Percentiles rank a stretch among this genome's conserved stretches.
phyloP scores from a whole-genome alignment of 305 asterid species.

The Fraxinus ornus region DNA sequence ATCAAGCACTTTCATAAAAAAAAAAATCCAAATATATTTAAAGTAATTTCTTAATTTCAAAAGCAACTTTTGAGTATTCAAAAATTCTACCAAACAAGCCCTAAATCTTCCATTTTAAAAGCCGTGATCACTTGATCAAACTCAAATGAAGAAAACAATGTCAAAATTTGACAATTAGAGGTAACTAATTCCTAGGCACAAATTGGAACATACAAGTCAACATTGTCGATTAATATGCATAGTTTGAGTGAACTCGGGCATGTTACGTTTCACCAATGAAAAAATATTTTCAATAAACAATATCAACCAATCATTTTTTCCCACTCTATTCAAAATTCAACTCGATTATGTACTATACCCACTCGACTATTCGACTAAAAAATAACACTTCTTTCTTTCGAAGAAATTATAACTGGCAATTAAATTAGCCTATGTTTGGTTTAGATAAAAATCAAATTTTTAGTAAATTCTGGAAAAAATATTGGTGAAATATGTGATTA shows the following conservation, averaged over 20 bases:
- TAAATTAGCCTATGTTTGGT: too few relatives aligned
- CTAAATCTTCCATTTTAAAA: background rate
- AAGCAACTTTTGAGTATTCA: too few relatives aligned
- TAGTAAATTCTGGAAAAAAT: too few relatives aligned
- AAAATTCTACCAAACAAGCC: too few relatives aligned
- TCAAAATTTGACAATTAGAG: background rate
- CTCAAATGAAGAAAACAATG: background rate
- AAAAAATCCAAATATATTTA: too few relatives aligned
- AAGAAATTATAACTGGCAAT: too few relatives aligned
- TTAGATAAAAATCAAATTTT: too few relatives aligned
- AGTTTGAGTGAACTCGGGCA: background rate
- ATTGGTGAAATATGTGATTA: too few relatives aligned
- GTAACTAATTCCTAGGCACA: background rate
- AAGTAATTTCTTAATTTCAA: too few relatives aligned
- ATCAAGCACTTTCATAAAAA: too few relatives aligned
- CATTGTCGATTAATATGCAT: background rate
- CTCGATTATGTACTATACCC: background rate
- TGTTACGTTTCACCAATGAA: background rate
- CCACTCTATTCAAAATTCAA: background rate
- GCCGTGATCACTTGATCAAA: background rate
- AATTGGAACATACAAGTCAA: background rate
- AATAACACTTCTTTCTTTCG: background rate
- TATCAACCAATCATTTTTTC: background rate
- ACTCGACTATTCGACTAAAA: background rate
- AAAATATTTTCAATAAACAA: background rate